Conservation (phyloP, 1,139 yeast species). For the Diutina siamensis region DNA sequence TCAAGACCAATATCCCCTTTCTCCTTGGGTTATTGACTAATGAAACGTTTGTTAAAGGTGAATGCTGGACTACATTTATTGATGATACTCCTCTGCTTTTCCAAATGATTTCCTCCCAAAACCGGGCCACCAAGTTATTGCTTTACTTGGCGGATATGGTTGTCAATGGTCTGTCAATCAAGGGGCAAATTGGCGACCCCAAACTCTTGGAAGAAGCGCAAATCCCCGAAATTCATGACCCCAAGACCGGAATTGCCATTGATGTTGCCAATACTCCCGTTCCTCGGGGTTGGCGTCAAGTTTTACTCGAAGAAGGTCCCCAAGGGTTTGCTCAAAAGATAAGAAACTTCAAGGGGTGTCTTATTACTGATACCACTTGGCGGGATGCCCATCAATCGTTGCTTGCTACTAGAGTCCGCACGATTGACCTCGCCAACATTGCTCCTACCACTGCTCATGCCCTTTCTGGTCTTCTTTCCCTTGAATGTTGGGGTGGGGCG, state of each 20-base stretch:
- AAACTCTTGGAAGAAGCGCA: constrained; percentile 65
- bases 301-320: constrained; percentile 76
- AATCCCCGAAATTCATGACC: constrained; percentile 61
- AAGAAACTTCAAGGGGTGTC: constrained; percentile 72
- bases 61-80: constrained; percentile 97
- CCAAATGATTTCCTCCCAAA: constrained; percentile 89
- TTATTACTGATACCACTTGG: constrained; percentile 98
- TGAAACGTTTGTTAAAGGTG: constrained; percentile 77
- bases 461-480: constrained; percentile 78
- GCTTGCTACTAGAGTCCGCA: constrained; percentile 93
- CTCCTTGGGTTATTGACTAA: constrained; percentile 85
- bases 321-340: constrained; percentile 81
- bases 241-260: constrained; percentile 39
- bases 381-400: constrained; percentile 99
- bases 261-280: constrained; percentile 47
- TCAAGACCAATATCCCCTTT: constrained; percentile 95
- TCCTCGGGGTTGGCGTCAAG: constrained; percentile 86
- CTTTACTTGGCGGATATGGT: constrained; percentile 84
- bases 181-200: constrained; percentile 92
- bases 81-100: constrained; percentile 95
- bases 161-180: constrained; percentile 90
- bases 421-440: constrained; percentile 79
- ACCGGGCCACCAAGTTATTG: constrained; percentile 90
- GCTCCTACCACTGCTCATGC: constrained; percentile 94
- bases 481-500: constrained; percentile 99